A percentile compares a stretch with the other conserved stretches of the same genome.
Evolutionary conservation across 352 stramenopile species (phyloP).

Genomic region (Phytophthora megakarya): DNA sequence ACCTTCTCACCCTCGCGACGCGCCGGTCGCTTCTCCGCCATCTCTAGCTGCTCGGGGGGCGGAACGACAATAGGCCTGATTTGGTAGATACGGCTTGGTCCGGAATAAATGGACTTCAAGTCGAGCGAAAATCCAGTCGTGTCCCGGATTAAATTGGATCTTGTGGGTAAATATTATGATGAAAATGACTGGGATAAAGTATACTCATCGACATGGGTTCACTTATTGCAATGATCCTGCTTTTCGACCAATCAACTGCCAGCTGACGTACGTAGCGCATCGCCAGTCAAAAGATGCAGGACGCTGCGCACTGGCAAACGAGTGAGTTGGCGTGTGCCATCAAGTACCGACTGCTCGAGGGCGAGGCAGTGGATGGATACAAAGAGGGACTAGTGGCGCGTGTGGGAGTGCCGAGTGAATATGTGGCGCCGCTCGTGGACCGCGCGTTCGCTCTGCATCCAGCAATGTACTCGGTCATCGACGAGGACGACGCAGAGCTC

Average conservation of each 20-base stretch:
- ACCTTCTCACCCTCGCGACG: slow-evolving; percentile 88
- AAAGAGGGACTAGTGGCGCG: slow-evolving; percentile 39
- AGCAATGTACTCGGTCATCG: slow-evolving; percentile 44
- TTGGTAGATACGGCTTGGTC: slow-evolving; percentile 28
- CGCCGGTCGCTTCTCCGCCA: slow-evolving; percentile 54
- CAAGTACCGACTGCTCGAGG: slow-evolving; percentile 42
- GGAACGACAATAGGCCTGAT: slow-evolving; percentile 28
- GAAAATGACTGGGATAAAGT: slow-evolving; percentile 9
- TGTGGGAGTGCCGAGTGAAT: slow-evolving; percentile 46
- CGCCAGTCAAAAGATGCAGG: slow-evolving; percentile 16
- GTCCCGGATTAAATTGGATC: slow-evolving; percentile 12
- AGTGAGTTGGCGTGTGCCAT: slow-evolving; percentile 45
- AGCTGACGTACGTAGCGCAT: slow-evolving; percentile 5
- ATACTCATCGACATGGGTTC: slow-evolving; percentile 23
- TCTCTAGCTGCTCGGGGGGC: slow-evolving; percentile 21
- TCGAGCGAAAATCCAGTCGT: background rate
- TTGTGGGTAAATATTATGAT: slow-evolving; percentile 3
- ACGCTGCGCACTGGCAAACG: slow-evolving; percentile 42
- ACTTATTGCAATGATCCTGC: slow-evolving; percentile 4
- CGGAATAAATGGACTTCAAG: slow-evolving; percentile 15
- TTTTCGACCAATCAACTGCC: slow-evolving; percentile 22
- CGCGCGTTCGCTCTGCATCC: slow-evolving; percentile 53
- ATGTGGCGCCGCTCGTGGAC: slow-evolving; percentile 50
- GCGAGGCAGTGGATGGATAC: slow-evolving; percentile 32
- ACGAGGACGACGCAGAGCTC: slow-evolving; percentile 20